Base-by-base conservation (phyloP, 2,329 filamentous ascomycete genomes). In the Trichoderma citrinoviride region DNA sequence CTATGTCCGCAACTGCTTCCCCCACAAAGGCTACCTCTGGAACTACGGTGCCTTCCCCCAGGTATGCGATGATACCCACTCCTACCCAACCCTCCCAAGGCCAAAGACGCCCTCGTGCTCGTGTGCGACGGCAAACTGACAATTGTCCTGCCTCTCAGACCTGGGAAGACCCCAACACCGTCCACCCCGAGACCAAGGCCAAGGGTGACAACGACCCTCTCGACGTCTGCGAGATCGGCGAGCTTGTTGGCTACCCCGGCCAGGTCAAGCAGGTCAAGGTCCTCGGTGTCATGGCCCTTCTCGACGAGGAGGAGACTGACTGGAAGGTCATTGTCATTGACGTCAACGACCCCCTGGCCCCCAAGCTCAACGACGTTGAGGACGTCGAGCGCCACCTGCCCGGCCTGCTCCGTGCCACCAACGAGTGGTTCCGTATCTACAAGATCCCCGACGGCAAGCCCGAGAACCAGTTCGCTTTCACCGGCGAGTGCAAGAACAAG, bases 361-460 rank as follows among this genome's bases (percentile, higher is more conserved):
- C 91, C 76, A 97, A 97, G 88, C 90, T 99, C 78, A 94, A 99
- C 83, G 94, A 98, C 79, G 90, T 98, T 69, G 95, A 98, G 87
- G 95, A 99, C 78, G 95, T 99, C 73, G 95, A 99, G 87, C 90
- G 94, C 77, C 95, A 98, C 84, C 89, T 99, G 66, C 95, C 95
- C 67, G 95, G 95, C 74, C 92, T 99, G 67, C 87, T 99, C 79
- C 91, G 95, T 72, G 95, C 95, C 77, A 98, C 94, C 78, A 99
- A 99, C 78, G 95, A 99, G 86, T 99, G 95, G 95, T 99, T 99
- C 93, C 93, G 95, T 81, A 99, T 99, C 88, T 99, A 99, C 90
- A 99, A 99, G 87, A 99, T 99, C 82, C 95, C 95, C 77, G 95
- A 99, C 78, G 95, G 95, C 86, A 99, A 99, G 93, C 93, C 94